Conservation (phyloP, 2,329 filamentous ascomycete species). For the Botrytis deweyae region DNA sequence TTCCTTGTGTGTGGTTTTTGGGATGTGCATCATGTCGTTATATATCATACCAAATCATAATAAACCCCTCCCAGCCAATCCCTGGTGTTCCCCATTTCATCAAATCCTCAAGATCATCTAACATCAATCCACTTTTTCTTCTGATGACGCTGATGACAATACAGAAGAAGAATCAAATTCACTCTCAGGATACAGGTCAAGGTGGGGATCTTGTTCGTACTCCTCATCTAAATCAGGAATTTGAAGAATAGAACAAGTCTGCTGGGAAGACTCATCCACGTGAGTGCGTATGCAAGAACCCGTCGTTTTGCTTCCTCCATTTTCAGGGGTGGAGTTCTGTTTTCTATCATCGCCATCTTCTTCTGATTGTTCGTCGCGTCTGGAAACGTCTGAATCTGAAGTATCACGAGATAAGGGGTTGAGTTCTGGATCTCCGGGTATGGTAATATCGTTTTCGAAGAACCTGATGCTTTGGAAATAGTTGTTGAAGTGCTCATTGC, state of each 20-base stretch:
- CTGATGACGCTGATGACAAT: background rate
- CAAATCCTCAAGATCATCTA: background rate
- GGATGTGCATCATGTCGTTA: background rate
- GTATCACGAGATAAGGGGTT: background rate
- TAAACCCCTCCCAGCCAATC: no score
- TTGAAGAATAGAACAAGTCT: background rate
- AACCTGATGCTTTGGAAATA: background rate
- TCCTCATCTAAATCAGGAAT: background rate
- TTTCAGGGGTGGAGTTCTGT: background rate
- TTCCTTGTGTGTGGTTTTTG: background rate
- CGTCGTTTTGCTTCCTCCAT: background rate
- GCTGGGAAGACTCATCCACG: background rate
- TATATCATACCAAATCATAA: background rate
- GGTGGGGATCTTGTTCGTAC: background rate
- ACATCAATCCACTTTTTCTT: background rate
- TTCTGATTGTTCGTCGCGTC: background rate
- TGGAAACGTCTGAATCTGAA: background rate
- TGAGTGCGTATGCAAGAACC: background rate
- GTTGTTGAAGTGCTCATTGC: background rate
- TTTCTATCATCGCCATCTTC: background rate
- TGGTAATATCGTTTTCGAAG: rapidly evolving
- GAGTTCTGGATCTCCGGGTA: background rate
- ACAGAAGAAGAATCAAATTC: background rate
- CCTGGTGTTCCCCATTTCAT: background rate
- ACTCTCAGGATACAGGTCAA: background rate